Evolutionary conservation across 371 early-diverging fungal genomes (phyloP).

Genomic region (Batrachochytrium dendrobatidis): DNA sequence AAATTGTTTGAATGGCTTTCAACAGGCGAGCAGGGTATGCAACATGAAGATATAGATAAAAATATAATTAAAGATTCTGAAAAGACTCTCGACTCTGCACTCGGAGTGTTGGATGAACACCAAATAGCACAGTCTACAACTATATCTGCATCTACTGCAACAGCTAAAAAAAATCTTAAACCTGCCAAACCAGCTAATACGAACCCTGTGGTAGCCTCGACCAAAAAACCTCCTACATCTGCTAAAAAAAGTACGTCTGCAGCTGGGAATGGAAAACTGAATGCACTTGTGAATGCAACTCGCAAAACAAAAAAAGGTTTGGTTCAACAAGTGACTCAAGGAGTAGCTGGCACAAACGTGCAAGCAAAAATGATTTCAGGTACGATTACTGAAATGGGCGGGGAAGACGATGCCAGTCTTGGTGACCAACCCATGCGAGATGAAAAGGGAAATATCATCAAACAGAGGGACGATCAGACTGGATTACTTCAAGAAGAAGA

Average conservation of each 20-base stretch:
- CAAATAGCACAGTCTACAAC: too few relatives aligned
- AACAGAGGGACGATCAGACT: slow-evolving; percentile 10
- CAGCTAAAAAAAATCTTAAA: too few relatives aligned
- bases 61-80: background rate
- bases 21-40: too few relatives aligned
- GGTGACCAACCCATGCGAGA: background rate
- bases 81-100: slow-evolving; percentile 2
- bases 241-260: too few relatives aligned
- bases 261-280: too few relatives aligned
- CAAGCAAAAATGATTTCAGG: background rate
- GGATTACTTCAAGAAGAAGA: slow-evolving; percentile 7
- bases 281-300: too few relatives aligned
- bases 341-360: background rate
- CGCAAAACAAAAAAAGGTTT: background rate
- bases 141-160: too few relatives aligned
- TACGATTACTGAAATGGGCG: background rate
- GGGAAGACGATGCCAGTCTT: background rate
- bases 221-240: too few relatives aligned
- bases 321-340: background rate
- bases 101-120: background rate
- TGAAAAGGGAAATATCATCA: slow-evolving; percentile 1
- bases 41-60: background rate
- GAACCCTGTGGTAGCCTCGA: too few relatives aligned
- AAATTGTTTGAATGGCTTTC: too few relatives aligned
- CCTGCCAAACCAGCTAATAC: too few relatives aligned